phyloP scores from a whole-genome alignment of 805 yeast species.

The Pichia gijzeniarum region DNA sequence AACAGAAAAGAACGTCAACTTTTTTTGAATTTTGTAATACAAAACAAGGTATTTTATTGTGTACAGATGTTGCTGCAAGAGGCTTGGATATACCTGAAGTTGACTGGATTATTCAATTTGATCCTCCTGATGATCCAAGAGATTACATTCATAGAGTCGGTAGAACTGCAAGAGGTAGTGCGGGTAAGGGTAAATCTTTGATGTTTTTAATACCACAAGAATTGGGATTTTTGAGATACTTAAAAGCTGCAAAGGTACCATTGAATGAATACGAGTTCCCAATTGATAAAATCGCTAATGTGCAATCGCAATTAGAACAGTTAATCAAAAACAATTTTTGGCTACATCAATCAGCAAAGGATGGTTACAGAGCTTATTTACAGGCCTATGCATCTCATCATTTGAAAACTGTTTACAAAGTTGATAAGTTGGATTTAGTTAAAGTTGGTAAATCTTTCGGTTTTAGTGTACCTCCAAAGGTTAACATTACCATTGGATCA shows the following conservation, averaged over 20 bases:
- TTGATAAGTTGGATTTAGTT: conserved; percentile 87
- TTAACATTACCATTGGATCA: conserved; percentile 91
- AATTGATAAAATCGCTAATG: conserved; percentile 86
- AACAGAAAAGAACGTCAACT: conserved; percentile 96
- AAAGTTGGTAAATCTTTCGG: conserved; percentile 97
- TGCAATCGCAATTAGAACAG: conserved; percentile 88
- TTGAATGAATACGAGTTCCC: conserved; percentile 97
- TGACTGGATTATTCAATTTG: conserved; percentile 98
- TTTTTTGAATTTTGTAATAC: conserved; percentile 98
- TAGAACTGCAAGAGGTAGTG: conserved; percentile 91
- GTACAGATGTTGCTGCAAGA: conserved; percentile 99
- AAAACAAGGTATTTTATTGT: conserved; percentile 82
- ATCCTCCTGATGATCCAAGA: conserved; percentile 99
- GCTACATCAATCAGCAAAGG: conserved; percentile 93
- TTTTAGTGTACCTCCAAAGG: conserved; percentile 92
- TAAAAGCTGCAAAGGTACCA: conserved; percentile 96
- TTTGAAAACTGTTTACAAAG: conserved; percentile 91
- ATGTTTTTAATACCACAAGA: conserved; percentile 95
- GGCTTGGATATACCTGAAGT: conserved; percentile 98
- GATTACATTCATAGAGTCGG: conserved; percentile 99
- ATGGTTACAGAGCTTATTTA: conserved; percentile 92
- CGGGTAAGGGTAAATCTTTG: conserved; percentile 86
- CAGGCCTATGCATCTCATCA: conserved; percentile 98
- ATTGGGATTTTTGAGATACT: conserved; percentile 87
- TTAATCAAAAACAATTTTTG: conserved; percentile 87